Evolutionary conservation across 31 red algal genomes (phyloP), one percentile per base, ranked within the genome.

Genomic region (Porphyra umbilicalis): DNA sequence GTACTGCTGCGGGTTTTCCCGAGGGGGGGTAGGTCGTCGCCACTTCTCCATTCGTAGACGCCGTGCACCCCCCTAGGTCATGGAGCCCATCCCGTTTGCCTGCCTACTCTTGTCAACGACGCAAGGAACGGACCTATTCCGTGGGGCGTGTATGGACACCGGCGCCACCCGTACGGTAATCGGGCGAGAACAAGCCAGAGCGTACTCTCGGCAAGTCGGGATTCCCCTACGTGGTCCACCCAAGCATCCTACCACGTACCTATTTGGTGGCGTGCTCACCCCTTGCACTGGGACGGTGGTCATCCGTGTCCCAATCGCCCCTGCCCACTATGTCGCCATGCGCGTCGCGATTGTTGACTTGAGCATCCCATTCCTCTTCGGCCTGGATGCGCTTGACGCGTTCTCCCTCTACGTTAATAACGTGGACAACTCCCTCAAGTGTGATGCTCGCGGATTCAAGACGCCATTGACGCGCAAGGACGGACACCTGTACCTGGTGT

Each of bases 361-460:
- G n/a, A 9, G 77, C 36, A 9, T 85, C 29, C 77, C 76, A 79
- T 20, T 85, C 76, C 75, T 85, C 16, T 44, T 78, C 67, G 83
- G 77, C 29, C 33, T 80, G 34, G 34, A 85, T 32, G 14, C 37
- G 14, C 67, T 85, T 7, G 35, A 36, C 8, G 33, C 33, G 34
- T 76, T 25, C 25, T 9, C 10, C 7, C 29, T 85, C 10, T 25
- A 29, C 16, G 25, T 79, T 7, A 78, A 85, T 7, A 35, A 78
- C 83, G 83, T 33, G 33, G 74, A 78, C 7, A 33, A 78, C 34
- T 11, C 36, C 7, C 18, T 35, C 34, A 33, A 16, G 18, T 78
- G 32, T 34, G 39, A 80, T 20, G 35, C 16, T 33, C 33, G 39
- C 32, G n/a, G 39, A 7, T 9, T 40, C 11, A 9, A 11, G 7